Conservation (phyloP, 208 protist species). For the Leishmania aethiopica region DNA sequence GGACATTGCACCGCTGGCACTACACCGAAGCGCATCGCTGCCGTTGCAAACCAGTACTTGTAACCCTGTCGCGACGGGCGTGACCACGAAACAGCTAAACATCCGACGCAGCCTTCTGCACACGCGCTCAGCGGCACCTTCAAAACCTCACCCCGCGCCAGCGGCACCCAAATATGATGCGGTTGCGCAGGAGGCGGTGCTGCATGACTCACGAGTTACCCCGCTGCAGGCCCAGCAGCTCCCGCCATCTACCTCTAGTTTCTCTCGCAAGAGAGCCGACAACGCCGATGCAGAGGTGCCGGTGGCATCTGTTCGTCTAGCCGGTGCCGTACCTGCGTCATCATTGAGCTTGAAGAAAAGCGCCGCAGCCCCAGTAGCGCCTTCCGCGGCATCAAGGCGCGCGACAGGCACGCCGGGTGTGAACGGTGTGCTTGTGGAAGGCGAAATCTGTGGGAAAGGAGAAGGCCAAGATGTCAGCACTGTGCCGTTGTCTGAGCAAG, state of each 20-base stretch:
- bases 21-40: slow-evolving; percentile 12
- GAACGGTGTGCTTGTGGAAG: not conserved
- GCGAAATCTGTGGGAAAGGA: not conserved
- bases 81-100: not conserved
- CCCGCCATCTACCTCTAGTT: not conserved
- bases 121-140: not conserved
- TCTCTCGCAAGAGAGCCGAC: slow-evolving; percentile 1
- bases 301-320: not conserved
- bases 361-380: not conserved
- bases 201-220: not conserved
- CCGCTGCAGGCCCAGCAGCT: not conserved
- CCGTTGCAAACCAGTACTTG: not conserved
- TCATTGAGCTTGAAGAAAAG: not conserved
- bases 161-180: not conserved
- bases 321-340: not conserved
- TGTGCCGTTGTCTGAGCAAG: not conserved
- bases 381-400: not conserved
- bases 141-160: not conserved
- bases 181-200: not conserved
- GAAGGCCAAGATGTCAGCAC: not conserved
- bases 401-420: not conserved
- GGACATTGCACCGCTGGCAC: not conserved
- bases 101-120: slow-evolving; percentile 4
- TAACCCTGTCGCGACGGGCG: not conserved
- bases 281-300: not conserved